Base-by-base conservation (phyloP, 257 asterid species). In the Coffea eugenioides region DNA sequence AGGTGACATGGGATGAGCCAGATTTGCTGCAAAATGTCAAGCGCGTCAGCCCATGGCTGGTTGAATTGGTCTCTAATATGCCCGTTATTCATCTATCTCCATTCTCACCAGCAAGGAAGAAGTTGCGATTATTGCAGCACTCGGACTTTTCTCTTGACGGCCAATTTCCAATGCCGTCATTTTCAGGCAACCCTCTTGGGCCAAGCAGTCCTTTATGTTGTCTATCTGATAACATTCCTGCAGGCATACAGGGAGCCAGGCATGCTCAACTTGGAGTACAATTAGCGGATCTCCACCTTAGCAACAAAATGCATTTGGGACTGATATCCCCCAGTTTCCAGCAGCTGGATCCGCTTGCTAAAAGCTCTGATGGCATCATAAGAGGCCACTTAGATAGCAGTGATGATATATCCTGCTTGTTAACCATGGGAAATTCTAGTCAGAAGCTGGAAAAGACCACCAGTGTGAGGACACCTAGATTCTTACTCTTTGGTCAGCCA, bases 221-320 rank as follows among this genome's bases (percentile, higher is more conserved):
- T 90, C 88, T 89, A 51, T 78, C 93, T 0, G 94, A 92, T 91
- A 88, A 85, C 86, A 74, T 88, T 43, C 66, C 99, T 93, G 97
- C 94, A 89, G 98, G 98, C 96, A 87, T 95, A 92, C 99, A 95
- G 98, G 98, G 97, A 95, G 95, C 99, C 99, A 93, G 99, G 99
- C 99, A 95, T 91, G 91, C 94, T 88, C 94, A 92, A 90, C 85
- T 86, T 80, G 98, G 97, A 90, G 89, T 85, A 77, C 97, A 94
- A 0, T 85, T 90, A 64, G 83, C 84, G 89, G 97, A 88, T 79
- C 88, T 93, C 91, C 97, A 87, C 82, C 88, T 89, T 76, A 90
- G 88, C 90, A 92, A 90, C 90, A 92, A 91, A 84, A 91, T 89
- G 86, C 94, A 90, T 80, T 86, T 87, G 85, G 97, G 94, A 86